Evolutionary conservation across 768 basidiomycete species (phyloP).

Genomic region (Auricularia auricula-judae): DNA sequence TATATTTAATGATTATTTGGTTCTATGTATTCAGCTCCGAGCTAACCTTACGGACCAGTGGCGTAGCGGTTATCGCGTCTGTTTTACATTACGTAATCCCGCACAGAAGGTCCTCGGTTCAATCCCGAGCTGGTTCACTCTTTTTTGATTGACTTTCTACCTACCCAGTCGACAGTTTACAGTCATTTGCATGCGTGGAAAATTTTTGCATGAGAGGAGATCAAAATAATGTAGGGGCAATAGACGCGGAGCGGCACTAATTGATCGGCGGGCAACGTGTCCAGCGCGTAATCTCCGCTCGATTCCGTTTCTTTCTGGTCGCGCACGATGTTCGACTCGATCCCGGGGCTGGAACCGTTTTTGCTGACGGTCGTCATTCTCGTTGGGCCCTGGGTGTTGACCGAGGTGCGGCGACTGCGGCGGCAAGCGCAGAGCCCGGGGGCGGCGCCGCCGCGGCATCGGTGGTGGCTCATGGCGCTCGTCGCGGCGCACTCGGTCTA

Average conservation of each 20-base stretch:
- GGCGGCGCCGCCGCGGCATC: background rate
- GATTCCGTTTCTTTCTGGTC: background rate
- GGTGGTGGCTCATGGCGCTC: conserved; percentile 3
- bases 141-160: background rate
- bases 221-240: too few species aligned
- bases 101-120: background rate
- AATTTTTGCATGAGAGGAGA: too few species aligned
- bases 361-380: conserved; percentile 1
- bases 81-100: background rate
- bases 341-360: background rate
- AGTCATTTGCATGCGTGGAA: too few species aligned
- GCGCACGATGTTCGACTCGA: background rate
- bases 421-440: background rate
- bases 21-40: too few species aligned
- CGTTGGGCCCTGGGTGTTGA: background rate
- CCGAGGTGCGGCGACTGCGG: background rate
- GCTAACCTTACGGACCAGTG: background rate
- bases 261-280: background rate
- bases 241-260: too few species aligned
- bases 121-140: background rate
- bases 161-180: too few species aligned
- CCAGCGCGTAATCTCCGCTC: background rate
- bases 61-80: background rate
- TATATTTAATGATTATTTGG: too few species aligned
- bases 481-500: conserved; percentile 33